phyloP scores from a whole-genome alignment of 2,329 filamentous ascomycete species.

The Fusarium marasasianum region DNA sequence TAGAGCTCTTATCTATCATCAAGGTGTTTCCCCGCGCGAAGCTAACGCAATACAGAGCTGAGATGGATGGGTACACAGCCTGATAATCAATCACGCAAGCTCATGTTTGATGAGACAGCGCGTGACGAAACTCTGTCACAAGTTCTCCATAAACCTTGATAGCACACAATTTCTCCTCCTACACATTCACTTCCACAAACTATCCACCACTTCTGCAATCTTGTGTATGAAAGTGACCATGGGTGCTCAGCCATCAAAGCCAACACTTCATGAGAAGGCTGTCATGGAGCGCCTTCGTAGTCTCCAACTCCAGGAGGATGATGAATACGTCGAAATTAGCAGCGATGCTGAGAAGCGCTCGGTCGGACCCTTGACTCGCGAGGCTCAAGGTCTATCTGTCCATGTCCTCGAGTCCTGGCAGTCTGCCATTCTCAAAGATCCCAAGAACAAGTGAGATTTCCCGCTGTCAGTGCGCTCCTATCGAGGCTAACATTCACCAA shows the following conservation, averaged over 20 bases:
- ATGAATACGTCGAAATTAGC: constrained; percentile 63
- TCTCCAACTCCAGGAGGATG: constrained; percentile 60
- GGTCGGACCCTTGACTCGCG: constrained; percentile 19
- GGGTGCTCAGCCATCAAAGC: constrained; percentile 58
- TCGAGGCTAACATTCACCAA: constrained; percentile 44
- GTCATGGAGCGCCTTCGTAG: constrained; percentile 55
- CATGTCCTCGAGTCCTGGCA: constrained; percentile 67
- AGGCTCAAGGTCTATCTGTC: constrained; percentile 60
- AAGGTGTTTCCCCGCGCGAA: constrained; percentile 14
- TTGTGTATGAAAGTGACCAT: constrained; percentile 42
- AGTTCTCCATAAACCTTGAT: neutral
- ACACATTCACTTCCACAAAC: neutral
- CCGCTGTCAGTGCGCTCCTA: neutral
- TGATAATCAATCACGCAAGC: neutral
- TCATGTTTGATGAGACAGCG: constrained; percentile 25
- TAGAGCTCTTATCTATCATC: neutral
- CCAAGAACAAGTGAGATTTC: constrained; percentile 67
- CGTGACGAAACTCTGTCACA: constrained; percentile 22
- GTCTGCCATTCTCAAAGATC: constrained; percentile 68
- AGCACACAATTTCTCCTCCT: neutral
- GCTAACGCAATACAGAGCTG: neutral
- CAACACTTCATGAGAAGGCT: constrained; percentile 53
- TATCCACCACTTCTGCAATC: neutral
- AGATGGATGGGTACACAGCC: neutral
- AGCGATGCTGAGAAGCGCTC: constrained; percentile 45